Evolutionary conservation across 768 basidiomycete genomes (phyloP).

Genomic region (Tephrocybe sp.): DNA sequence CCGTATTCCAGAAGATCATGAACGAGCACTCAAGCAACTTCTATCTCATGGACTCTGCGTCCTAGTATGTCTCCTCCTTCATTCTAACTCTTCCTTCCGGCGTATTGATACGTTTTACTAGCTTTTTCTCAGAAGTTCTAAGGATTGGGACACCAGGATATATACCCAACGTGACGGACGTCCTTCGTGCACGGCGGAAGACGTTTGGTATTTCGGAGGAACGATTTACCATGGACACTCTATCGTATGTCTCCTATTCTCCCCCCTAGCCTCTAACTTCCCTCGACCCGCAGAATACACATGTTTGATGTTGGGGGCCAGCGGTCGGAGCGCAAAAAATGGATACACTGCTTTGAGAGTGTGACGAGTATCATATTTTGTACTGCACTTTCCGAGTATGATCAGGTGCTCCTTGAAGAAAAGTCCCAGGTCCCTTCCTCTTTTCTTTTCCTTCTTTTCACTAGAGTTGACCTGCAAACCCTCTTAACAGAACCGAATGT

Average conservation of each 20-base stretch:
- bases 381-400: conserved; percentile 69
- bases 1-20: conserved; percentile 51
- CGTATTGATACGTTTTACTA: conserved; percentile 21
- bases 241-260: conserved; percentile 40
- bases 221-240: conserved; percentile 63
- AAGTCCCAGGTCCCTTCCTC: conserved; percentile 52
- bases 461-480: background rate
- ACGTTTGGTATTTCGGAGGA: conserved; percentile 92
- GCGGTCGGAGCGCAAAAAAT: conserved; percentile 77
- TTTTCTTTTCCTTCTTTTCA: background rate
- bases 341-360: conserved; percentile 42
- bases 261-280: background rate
- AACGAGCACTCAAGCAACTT: conserved; percentile 69
- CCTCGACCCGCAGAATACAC: conserved; percentile 38
- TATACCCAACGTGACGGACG: conserved; percentile 80
- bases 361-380: conserved; percentile 72
- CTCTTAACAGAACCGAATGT: conserved; percentile 83
- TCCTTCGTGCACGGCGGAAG: conserved; percentile 80
- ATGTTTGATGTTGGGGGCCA: conserved; percentile 84
- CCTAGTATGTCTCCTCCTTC: conserved; percentile 58
- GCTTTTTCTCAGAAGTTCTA: conserved; percentile 81
- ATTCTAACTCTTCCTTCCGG: background rate
- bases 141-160: conserved; percentile 79
- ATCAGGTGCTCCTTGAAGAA: conserved; percentile 69
- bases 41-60: conserved; percentile 93